Conservation (phyloP, 148 eudicot genomes). For the Nepenthes gracilis region DNA sequence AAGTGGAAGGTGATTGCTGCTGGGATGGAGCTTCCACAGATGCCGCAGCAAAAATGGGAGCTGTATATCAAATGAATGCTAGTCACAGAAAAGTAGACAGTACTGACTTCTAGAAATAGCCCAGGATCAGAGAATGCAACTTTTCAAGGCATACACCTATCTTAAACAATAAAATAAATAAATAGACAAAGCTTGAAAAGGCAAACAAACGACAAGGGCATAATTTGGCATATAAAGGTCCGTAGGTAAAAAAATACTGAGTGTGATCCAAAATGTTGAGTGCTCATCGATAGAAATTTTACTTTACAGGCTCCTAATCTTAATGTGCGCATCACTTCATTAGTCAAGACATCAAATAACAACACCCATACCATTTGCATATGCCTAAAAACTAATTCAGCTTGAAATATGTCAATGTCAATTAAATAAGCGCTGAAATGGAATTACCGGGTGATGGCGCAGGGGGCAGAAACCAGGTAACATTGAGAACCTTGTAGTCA, state of each 20-base stretch:
- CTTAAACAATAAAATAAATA: neutral
- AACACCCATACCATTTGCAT: no score
- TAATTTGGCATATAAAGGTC: neutral
- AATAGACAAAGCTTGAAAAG: slow-evolving; percentile 2
- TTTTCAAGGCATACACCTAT: no score
- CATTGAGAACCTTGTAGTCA: slow-evolving; percentile 73
- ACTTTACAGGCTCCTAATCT: no score
- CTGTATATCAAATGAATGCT: slow-evolving; percentile 29
- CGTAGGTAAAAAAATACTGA: no score
- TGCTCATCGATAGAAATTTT: no score
- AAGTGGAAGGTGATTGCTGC: slow-evolving; percentile 32
- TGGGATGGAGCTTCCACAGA: slow-evolving; percentile 35
- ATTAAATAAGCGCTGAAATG: neutral
- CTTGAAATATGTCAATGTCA: neutral
- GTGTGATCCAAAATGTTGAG: no score
- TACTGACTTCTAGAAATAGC: neutral
- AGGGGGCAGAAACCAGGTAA: slow-evolving; percentile 79
- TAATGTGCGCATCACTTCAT: no score
- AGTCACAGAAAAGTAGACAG: neutral
- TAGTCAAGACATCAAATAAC: no score
- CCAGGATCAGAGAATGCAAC: neutral
- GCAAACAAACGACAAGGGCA: neutral
- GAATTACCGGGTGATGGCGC: slow-evolving; percentile 65
- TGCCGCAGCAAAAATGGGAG: slow-evolving; percentile 45
- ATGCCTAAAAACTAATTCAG: no score